These are phyloP conservation scores for Catunica adiposa DNA, from an alignment of 2,329 filamentous ascomycete genomes.

Conservation along the genomic window DNA sequence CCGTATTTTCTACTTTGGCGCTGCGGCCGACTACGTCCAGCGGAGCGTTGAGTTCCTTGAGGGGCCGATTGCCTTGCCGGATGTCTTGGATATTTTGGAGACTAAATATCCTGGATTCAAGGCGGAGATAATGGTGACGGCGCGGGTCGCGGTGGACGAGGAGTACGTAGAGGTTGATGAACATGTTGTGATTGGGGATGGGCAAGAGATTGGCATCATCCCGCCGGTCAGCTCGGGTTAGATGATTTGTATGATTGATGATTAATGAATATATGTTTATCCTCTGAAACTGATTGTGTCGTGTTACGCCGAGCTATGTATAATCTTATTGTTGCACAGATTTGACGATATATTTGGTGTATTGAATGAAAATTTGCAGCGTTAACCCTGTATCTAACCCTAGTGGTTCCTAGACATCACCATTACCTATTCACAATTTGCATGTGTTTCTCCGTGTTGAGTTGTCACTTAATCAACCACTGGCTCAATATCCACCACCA, in stretches of 20 bases:
- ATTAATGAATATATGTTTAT: background rate
- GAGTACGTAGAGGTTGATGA: constrained; percentile 58
- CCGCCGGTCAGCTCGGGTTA: constrained; percentile 76
- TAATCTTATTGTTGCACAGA: too few relatives aligned
- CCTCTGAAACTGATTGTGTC: too few relatives aligned
- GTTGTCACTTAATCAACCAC: too few relatives aligned
- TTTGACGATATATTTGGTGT: too few relatives aligned
- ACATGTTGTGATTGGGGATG: constrained; percentile 42
- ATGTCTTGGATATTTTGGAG: constrained; percentile 52
- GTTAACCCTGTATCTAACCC: too few relatives aligned
- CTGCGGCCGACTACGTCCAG: constrained; percentile 53
- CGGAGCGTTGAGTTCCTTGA: constrained; percentile 48
- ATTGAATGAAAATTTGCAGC: too few relatives aligned
- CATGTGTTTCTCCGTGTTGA: too few relatives aligned
- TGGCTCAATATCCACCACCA: too few relatives aligned
- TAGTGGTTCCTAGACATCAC: too few relatives aligned
- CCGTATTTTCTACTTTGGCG: constrained; percentile 68
- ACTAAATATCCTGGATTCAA: constrained; percentile 52
- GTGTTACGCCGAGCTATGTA: too few relatives aligned
- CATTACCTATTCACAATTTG: too few relatives aligned
- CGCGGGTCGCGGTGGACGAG: constrained; percentile 63
- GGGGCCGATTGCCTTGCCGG: constrained; percentile 48
- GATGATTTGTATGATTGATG: constrained; percentile 16
- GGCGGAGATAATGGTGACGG: constrained; percentile 51
- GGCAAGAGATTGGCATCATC: constrained; percentile 75